Conservation (phyloP, 805 yeast species). For the Blastobotrys terrestris region DNA sequence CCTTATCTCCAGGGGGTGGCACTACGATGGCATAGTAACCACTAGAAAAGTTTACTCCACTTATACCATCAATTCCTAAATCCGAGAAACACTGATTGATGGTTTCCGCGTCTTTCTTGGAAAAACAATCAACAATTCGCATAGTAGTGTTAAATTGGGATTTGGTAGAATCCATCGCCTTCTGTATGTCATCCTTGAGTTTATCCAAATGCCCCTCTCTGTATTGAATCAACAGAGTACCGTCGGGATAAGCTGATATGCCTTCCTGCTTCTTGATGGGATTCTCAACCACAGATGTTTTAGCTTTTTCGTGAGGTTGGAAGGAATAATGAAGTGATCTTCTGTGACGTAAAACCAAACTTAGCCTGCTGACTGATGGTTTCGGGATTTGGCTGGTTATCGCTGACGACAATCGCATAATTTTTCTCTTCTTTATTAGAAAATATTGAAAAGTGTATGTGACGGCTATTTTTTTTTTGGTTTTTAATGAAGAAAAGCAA, state of each 20-base stretch:
- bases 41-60: neutral
- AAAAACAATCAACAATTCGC: neutral
- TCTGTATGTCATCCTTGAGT: neutral
- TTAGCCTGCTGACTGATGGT: too few species aligned
- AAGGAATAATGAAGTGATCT: too few species aligned
- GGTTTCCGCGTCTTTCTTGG: neutral
- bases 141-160: neutral
- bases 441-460: too few species aligned
- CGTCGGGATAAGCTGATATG: neutral
- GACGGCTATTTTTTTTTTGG: too few species aligned
- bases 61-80: neutral
- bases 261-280: neutral
- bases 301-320: neutral
- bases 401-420: too few species aligned
- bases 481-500: too few species aligned
- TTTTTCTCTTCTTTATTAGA: too few species aligned
- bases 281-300: neutral
- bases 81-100: neutral
- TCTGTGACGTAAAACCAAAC: too few species aligned
- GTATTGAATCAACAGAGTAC: neutral
- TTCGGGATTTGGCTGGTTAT: too few species aligned
- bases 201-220: neutral
- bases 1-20: neutral
- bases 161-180: neutral
- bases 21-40: neutral